Conservation (phyloP, 2,329 filamentous ascomycete species). For the Fusarium stilboides region DNA sequence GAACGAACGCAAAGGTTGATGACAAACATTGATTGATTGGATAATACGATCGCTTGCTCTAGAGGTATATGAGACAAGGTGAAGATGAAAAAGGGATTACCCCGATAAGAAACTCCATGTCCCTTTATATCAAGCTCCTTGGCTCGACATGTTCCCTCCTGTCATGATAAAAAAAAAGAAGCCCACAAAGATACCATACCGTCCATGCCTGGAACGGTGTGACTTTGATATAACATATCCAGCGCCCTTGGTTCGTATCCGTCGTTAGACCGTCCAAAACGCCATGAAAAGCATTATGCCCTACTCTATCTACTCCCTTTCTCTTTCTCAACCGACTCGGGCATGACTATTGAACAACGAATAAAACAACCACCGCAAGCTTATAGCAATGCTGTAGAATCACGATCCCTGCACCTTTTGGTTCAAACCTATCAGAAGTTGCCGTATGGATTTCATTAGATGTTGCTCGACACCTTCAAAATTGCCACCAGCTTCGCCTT, state of each 20-base stretch:
- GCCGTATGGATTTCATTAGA: slow-evolving; percentile 59
- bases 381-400: slow-evolving; percentile 1
- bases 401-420: slow-evolving; percentile 53
- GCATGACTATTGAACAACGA: neutral
- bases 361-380: slow-evolving; percentile 4
- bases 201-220: slow-evolving; percentile 21
- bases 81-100: slow-evolving; percentile 32
- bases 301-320: slow-evolving; percentile 24
- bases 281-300: slow-evolving; percentile 42
- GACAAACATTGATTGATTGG: slow-evolving; percentile 37
- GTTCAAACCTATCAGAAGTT: slow-evolving; percentile 59
- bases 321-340: slow-evolving; percentile 16
- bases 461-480: slow-evolving; percentile 60
- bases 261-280: slow-evolving; percentile 49
- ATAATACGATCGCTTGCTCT: slow-evolving; percentile 48
- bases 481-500: slow-evolving; percentile 53
- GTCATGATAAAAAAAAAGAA: slow-evolving; percentile 19
- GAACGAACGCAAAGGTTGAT: slow-evolving; percentile 10
- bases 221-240: slow-evolving; percentile 37
- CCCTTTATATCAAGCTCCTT: slow-evolving; percentile 29
- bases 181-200: slow-evolving; percentile 10
- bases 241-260: slow-evolving; percentile 45
- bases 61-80: slow-evolving; percentile 47
- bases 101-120: slow-evolving; percentile 41
- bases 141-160: slow-evolving; percentile 18